A percentile compares a stretch with the other conserved stretches of the same genome.
Evolutionary conservation across 108 stramenopile genomes (phyloP).

Genomic region (Schizochytrium sp.): DNA sequence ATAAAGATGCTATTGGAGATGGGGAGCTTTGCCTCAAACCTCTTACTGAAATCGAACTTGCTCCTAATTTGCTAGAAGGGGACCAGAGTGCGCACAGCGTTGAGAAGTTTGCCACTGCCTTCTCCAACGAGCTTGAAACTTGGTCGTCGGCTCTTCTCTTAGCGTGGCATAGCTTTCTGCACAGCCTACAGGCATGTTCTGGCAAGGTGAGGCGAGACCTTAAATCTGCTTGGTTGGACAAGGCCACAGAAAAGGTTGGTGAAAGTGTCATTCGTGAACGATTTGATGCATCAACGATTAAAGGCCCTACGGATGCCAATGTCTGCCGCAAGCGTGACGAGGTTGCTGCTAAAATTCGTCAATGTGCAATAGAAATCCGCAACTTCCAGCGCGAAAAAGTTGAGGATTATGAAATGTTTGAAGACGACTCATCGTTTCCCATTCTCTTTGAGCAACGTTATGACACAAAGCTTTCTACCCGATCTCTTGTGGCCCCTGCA

Average conservation of each 20-base stretch:
- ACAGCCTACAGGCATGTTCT: not conserved
- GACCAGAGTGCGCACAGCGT: not conserved
- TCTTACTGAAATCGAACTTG: not conserved
- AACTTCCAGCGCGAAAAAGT: conserved; percentile 57
- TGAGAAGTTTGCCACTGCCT: conserved; percentile 1
- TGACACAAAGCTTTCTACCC: not conserved
- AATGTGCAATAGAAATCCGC: conserved; percentile 9
- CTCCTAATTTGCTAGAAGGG: not conserved
- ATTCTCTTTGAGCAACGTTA: conserved; percentile 40
- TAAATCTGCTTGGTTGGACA: conserved; percentile 7
- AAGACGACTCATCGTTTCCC: conserved; percentile 16
- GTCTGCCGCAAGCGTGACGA: not conserved
- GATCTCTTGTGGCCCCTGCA: not conserved
- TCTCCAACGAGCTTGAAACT: conserved; percentile 43
- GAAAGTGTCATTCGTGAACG: conserved; percentile 25
- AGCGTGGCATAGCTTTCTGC: conserved; percentile 14
- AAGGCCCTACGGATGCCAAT: not conserved
- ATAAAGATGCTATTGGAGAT: not conserved
- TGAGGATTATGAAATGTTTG: conserved; percentile 51
- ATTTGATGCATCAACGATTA: not conserved
- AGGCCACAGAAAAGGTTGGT: conserved; percentile 55
- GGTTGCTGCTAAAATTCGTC: conserved; percentile 12
- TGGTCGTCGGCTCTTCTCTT: conserved; percentile 1
- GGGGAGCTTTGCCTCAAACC: not conserved
- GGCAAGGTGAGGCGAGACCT: conserved; percentile 36